Base-by-base conservation (phyloP, 2,329 filamentous ascomycete species). In the Alternaria sp. region DNA sequence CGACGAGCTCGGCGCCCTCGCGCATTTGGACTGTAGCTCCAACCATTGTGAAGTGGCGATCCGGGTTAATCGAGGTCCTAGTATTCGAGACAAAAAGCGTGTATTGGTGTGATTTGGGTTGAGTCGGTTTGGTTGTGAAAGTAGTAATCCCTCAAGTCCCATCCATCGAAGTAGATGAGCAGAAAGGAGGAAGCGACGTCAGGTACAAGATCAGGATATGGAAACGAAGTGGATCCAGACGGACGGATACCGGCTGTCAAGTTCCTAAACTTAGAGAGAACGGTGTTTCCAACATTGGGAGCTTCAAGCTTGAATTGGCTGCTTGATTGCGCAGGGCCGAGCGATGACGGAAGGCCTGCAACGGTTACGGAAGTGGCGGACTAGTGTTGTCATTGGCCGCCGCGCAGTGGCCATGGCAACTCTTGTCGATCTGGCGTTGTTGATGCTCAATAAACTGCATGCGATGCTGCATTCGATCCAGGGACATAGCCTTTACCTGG, bases 341-440 rank as follows among this genome's bases (percentile, higher is more conserved):
- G 21, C 61, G 51, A 63, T 63, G 61, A 60, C 61, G 57, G 57
- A 60, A 63, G 49, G 49, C 46, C n/a, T 54, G 56, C 40, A 49
- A 51, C 61, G 15, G 60, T 51, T 56, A 59, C 61, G 57, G 57
- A 60, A 60, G 61, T 63, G 61, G 61, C 61, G 61, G 57, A 51
- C 43, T 43, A 4, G 57, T 23, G 61, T 60, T 23, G 61, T 60
- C 61, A 63, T 60, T 54, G 43, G 30, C 17, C 61, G 25, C 44
- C 23, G 45, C 25, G 40, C 21, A 44, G 45, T 50, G 28, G 57
- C 45, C 45, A 21, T 40, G 57, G 51, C 51, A 36, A 52, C 61
- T 40, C 23, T 10, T 30, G 36, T 40, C 13, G 26, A 46, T 56
- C 40, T 46, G 43, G 43, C 43, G 28, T 25, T 52, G 30, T 23